Evolutionary conservation across 345 rosid species (phyloP), one percentile per base, ranked within the genome.

Genomic region (Rhodamnia rubescens): DNA sequence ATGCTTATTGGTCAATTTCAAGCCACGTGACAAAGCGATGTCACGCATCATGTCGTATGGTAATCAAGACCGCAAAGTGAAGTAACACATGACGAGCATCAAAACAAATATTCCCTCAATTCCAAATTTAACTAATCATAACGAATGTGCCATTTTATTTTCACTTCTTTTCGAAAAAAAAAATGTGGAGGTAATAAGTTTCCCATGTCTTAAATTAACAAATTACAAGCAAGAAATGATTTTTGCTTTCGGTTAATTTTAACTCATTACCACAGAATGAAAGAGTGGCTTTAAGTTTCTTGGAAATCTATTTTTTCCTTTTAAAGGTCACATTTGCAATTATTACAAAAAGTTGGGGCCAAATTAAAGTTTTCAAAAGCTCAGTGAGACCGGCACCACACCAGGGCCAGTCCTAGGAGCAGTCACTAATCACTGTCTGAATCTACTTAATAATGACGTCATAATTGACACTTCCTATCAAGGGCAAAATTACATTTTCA

Each of bases 61-160:
- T 10, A 56, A 56, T 56, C 0, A n/a, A 8, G 12, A n/a, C 7
- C 18, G 0, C 4, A 58, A n/a, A 58, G 36, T 58, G 69, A 58
- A 29, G 1, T 13, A 9, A 5, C 18, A n/a, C 18, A 1, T 58
- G 16, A 5, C 1, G 16, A 58, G 36, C 0, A 12, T 29, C n/a
- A 5, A 14, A n/a, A 6, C 2, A 0, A 58, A n/a, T 58, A 6
- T n/a, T 58, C 18, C 1, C 8, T n/a, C 69, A n/a, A 0, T 58
- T 58, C 8, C 18, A 56, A 56, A 12, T 24, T 56, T 5, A 56
- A 24, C 0, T 56, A 56, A 24, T 24, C 0, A 24, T 10, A 56
- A 56, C 0, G 2, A 0, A 11, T 0, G 0, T 24, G 3, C 13
- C 59, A 56, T 56, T 22, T 22, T 56, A 56, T 56, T 55, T 55